Percentiles rank a stretch among this genome's conserved stretches.
Conservation (phyloP, 176 grass and related monocot species). For the Typha latifolia region DNA sequence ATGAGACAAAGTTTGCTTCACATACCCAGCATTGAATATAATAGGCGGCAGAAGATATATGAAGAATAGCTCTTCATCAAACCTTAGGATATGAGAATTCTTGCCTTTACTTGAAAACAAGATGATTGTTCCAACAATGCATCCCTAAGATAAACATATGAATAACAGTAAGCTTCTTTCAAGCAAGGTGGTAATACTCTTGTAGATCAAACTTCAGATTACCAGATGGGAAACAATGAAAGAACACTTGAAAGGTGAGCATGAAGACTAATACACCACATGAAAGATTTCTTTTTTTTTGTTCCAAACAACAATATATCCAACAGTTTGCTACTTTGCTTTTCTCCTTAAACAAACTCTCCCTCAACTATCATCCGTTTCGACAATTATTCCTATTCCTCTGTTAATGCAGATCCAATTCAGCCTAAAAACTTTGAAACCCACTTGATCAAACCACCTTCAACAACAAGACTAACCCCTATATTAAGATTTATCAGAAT, state of each 20-base stretch:
- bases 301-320: background rate
- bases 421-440: no score
- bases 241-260: background rate
- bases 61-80: slow-evolving; percentile 90
- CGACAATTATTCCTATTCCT: no score
- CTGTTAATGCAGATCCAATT: no score
- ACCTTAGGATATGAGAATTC: slow-evolving; percentile 66
- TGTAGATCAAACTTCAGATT: background rate
- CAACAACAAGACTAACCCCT: no score
- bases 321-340: background rate
- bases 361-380: background rate
- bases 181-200: background rate
- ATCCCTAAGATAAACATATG: slow-evolving; percentile 31
- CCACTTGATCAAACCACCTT: no score
- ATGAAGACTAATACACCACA: background rate
- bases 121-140: slow-evolving; percentile 49
- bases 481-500: no score
- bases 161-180: background rate
- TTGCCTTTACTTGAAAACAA: slow-evolving; percentile 52
- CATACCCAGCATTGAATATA: slow-evolving; percentile 88
- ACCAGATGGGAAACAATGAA: background rate
- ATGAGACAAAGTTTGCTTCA: background rate
- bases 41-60: slow-evolving; percentile 82
- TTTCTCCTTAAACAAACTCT: background rate
- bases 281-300: background rate